phyloP scores from a whole-genome alignment of 2,329 filamentous ascomycete genomes.

The Truncatella angustata region DNA sequence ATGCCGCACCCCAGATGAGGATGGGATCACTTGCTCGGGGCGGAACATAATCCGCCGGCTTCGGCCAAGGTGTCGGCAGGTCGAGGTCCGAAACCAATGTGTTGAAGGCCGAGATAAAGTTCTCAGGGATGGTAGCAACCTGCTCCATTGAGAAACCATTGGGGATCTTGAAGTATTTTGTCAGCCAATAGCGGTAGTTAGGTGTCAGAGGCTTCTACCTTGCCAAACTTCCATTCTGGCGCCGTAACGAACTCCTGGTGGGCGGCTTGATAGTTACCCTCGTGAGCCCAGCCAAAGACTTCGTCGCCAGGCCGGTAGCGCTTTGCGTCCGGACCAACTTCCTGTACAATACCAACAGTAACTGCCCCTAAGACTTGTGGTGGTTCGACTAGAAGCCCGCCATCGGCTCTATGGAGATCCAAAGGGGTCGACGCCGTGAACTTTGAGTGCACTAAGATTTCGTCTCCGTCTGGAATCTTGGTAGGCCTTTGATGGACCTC shows the following conservation, averaged over 20 bases:
- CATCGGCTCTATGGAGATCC: constrained; percentile 61
- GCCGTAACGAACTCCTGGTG: constrained; percentile 56
- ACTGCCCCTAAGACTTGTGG: constrained; percentile 52
- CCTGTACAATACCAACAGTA: constrained; percentile 50
- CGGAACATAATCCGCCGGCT: constrained; percentile 38
- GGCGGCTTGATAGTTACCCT: constrained; percentile 44
- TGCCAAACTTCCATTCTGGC: constrained; percentile 47
- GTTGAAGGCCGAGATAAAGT: constrained; percentile 60
- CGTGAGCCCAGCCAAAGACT: constrained; percentile 55
- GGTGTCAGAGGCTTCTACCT: constrained; percentile 21
- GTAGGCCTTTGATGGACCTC: constrained; percentile 24
- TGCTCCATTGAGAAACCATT: constrained; percentile 21
- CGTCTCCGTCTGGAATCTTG: constrained; percentile 34
- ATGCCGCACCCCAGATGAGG: constrained; percentile 51
- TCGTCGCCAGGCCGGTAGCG: constrained; percentile 50
- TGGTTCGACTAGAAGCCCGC: constrained; percentile 49
- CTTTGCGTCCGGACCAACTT: constrained; percentile 43
- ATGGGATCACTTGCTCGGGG: constrained; percentile 36
- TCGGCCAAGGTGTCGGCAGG: constrained; percentile 57
- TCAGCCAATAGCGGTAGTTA: too few relatives aligned
- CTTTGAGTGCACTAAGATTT: constrained; percentile 52
- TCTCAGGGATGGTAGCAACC: constrained; percentile 49
- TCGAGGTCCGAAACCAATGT: constrained; percentile 48
- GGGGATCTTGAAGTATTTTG: constrained; percentile 10
- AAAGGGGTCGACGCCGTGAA: constrained; percentile 62